Conservation (phyloP, 1,284 basidiomycete genomes). For the Agroathelia rolfsii region DNA sequence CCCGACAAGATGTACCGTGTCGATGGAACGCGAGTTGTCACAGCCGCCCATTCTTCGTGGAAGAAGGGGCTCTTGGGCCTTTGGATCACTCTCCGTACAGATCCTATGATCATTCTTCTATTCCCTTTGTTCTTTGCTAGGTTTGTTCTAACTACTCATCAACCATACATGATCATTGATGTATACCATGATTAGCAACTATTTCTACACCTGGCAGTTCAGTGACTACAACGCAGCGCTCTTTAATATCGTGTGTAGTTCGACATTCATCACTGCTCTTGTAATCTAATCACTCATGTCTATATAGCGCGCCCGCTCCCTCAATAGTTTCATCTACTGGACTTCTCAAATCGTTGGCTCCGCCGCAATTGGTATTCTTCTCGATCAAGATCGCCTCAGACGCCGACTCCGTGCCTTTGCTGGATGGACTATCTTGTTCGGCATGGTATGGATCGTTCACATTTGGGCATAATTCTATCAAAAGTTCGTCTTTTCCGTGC, state of each 20-base stretch:
- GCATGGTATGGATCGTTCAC: constrained; percentile 55
- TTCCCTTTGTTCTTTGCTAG: constrained; percentile 60
- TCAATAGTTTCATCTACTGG: constrained; percentile 68
- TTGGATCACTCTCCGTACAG: constrained; percentile 39
- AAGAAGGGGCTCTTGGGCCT: constrained; percentile 42
- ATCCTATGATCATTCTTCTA: constrained; percentile 39
- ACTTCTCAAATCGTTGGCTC: constrained; percentile 57
- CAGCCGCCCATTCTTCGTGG: constrained; percentile 61
- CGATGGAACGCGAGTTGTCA: constrained; percentile 59
- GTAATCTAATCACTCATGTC: too few relatives aligned
- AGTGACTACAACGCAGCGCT: constrained; percentile 56
- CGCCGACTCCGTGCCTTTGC: constrained; percentile 55
- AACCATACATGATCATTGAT: too few relatives aligned
- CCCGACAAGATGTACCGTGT: constrained; percentile 59
- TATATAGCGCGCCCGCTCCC: constrained; percentile 49
- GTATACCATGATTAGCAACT: too few relatives aligned
- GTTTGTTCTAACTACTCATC: too few relatives aligned
- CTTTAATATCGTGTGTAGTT: constrained; percentile 63
- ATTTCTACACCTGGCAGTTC: constrained; percentile 73
- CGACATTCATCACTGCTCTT: too few relatives aligned
- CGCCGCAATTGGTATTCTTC: constrained; percentile 48
- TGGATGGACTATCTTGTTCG: constrained; percentile 49
- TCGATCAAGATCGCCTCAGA: constrained; percentile 42
- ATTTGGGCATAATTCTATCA: constrained; percentile 66
- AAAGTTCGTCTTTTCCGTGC: constrained; percentile 42